phyloP scores from a whole-genome alignment of 2,329 filamentous ascomycete genomes.

The Colletotrichum paranaense region DNA sequence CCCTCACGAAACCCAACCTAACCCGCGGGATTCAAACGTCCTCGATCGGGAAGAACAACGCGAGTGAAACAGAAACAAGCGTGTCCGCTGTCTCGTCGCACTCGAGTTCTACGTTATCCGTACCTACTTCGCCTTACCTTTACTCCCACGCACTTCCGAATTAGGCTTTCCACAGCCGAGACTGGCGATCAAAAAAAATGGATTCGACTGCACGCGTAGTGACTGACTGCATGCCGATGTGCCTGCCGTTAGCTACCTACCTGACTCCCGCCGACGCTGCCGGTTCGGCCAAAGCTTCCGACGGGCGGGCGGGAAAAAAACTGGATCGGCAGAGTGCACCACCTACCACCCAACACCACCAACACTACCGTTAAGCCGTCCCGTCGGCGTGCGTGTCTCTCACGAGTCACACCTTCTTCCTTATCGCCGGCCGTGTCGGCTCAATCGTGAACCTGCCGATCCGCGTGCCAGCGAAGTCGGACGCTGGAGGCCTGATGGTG shows the following conservation, averaged over 20 bases:
- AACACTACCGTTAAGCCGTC: background rate
- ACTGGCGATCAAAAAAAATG: constrained; percentile 18
- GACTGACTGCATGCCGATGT: background rate
- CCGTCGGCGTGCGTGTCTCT: background rate
- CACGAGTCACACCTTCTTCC: background rate
- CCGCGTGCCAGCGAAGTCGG: constrained; percentile 23
- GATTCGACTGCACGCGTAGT: background rate
- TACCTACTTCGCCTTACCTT: background rate
- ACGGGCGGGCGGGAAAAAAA: constrained; percentile 8
- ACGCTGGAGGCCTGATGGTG: background rate
- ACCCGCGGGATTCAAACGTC: background rate
- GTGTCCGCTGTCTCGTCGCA: background rate
- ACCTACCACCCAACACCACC: background rate
- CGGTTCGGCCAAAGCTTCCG: constrained; percentile 16
- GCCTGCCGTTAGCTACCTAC: too few relatives aligned
- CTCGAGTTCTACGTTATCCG: background rate
- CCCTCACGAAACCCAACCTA: background rate
- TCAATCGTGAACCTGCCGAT: background rate
- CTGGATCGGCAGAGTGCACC: background rate
- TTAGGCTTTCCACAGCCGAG: constrained; percentile 13
- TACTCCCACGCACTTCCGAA: background rate
- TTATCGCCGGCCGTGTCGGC: constrained; percentile 3
- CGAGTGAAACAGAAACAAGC: constrained; percentile 23
- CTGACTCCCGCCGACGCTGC: background rate
- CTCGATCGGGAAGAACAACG: constrained; percentile 9